phyloP scores from a whole-genome alignment of 306 rosid genomes.

The Quercus parvula region DNA sequence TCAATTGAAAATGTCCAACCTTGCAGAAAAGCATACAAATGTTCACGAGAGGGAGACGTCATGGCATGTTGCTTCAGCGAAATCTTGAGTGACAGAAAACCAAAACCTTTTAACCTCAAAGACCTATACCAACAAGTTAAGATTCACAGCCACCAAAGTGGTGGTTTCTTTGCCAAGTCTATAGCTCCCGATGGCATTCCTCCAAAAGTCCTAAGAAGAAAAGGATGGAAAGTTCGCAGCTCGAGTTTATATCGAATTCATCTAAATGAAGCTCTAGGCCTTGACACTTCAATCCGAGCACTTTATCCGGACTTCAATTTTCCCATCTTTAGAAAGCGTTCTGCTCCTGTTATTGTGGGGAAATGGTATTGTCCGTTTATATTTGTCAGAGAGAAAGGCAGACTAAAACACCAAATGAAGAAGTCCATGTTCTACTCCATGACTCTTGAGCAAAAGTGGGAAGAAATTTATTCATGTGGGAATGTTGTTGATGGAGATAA shows the following conservation, averaged over 20 bases:
- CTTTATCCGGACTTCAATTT: slow-evolving; percentile 58
- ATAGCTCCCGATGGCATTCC: slow-evolving; percentile 76
- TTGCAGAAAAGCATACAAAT: slow-evolving; percentile 72
- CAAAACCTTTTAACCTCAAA: slow-evolving; percentile 53
- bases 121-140: slow-evolving; percentile 71
- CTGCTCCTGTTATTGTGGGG: slow-evolving; percentile 53
- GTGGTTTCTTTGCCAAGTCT: slow-evolving; percentile 69
- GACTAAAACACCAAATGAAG: slow-evolving; percentile 54
- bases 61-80: slow-evolving; percentile 57
- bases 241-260: slow-evolving; percentile 40
- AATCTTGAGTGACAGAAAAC: slow-evolving; percentile 56
- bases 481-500: slow-evolving; percentile 24
- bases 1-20: neutral
- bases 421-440: slow-evolving; percentile 50
- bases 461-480: slow-evolving; percentile 60
- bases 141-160: slow-evolving; percentile 58
- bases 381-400: slow-evolving; percentile 58
- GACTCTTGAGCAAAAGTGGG: slow-evolving; percentile 82
- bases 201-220: slow-evolving; percentile 60
- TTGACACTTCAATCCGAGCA: slow-evolving; percentile 47
- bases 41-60: slow-evolving; percentile 69
- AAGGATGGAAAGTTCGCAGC: slow-evolving; percentile 68
- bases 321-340: slow-evolving; percentile 45
- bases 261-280: slow-evolving; percentile 60
- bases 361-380: slow-evolving; percentile 78